Evolutionary conservation across 148 eudicot species (phyloP).

Genomic region (Fagopyrum tataricum): DNA sequence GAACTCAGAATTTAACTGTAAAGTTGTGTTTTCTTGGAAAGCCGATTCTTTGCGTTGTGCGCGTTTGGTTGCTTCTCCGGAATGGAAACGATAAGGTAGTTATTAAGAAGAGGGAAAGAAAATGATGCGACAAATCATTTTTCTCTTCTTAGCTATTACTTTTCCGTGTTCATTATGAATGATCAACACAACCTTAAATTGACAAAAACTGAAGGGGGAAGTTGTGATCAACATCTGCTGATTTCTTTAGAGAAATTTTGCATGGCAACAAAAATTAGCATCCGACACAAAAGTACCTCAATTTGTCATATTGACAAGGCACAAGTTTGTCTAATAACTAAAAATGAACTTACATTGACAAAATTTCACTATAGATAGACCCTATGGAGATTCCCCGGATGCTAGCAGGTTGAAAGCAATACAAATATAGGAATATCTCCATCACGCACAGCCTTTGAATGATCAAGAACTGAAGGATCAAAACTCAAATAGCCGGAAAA

Average conservation of each 20-base stretch:
- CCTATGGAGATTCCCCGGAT: neutral
- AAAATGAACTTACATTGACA: neutral
- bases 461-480: neutral
- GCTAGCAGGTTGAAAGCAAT: neutral
- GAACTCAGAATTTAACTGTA: neutral
- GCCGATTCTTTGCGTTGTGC: neutral
- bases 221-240: neutral
- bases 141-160: too few species aligned
- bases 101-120: neutral
- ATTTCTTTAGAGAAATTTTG: neutral
- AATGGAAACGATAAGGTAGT: too few species aligned
- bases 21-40: neutral
- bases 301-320: neutral
- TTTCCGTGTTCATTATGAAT: too few species aligned
- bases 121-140: too few species aligned
- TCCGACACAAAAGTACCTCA: neutral
- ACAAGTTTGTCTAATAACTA: neutral
- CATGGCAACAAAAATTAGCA: neutral
- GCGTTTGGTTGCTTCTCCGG: too few species aligned
- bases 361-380: neutral
- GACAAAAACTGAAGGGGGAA: too few species aligned
- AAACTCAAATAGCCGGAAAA: neutral
- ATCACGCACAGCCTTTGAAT: neutral
- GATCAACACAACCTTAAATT: too few species aligned
- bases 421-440: neutral